Evolutionary conservation across 495 filamentous ascomycete species (phyloP), one percentile per base, ranked within the genome.

Genomic region (Trichoderma reesei): DNA sequence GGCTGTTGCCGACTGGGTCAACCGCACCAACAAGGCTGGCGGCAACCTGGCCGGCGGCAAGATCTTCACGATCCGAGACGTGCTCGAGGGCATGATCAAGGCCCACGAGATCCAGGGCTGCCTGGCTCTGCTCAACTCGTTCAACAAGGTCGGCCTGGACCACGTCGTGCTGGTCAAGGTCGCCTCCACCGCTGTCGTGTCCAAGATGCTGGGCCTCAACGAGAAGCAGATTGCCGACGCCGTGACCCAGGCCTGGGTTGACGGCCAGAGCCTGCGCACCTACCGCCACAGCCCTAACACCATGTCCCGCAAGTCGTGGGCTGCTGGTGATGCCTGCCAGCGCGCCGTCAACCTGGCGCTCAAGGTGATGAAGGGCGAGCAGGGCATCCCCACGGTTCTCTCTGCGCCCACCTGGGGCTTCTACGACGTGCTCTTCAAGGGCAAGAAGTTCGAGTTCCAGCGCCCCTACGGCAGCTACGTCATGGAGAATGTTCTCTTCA

Each of bases 401-500:
- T 92, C 90, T 26, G 92, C 94, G 9, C 94, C 93, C 20, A 86
- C 86, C 64, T 98, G 94, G 94, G 94, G 94, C 54, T 98, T 97
- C 85, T 98, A 98, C 76, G 94, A 98, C 73, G 92, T 96, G 63
- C 82, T 93, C 63, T 98, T 98, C 83, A 90, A 92, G 81, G 91
- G 90, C 77, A 89, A 93, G 72, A 90, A 89, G 73, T 98, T 98
- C 77, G 78, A 90, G 74, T 98, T 96, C 83, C 94, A 98, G 80
- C 86, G 94, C 60, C 86, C 87, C 54, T 98, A 98, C 72, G 94
- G 92, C 69, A 93, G 88, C 82, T 98, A 98, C 75, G 95, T 98
- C 63, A 98, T 98, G 94, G 94, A 98, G 85, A 98, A 98, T 73
- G 90, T 98, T 59, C 88, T 98, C 59, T 98, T 98, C 84, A 98